Evolutionary conservation across 345 rosid genomes (phyloP).

Genomic region (Linum tenue): DNA sequence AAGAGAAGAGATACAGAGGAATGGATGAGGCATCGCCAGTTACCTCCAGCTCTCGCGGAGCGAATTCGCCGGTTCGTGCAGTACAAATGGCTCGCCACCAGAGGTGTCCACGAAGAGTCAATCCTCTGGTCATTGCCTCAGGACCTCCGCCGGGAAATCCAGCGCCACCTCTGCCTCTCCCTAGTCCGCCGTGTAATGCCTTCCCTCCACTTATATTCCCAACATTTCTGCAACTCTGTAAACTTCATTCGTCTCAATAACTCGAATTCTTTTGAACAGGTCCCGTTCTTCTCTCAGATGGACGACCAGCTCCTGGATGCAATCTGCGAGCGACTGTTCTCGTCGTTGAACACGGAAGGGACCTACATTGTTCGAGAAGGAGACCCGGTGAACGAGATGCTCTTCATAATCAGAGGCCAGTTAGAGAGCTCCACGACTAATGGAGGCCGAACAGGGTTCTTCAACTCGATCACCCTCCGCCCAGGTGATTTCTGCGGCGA

Average conservation of each 20-base stretch:
- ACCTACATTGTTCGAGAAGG: constrained; percentile 71
- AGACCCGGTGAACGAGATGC: constrained; percentile 83
- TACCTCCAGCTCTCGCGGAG: constrained; percentile 69
- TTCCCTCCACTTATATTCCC: not conserved
- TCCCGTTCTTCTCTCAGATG: constrained; percentile 90
- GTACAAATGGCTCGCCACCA: constrained; percentile 85
- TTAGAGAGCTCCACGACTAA: constrained; percentile 88
- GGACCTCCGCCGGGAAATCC: constrained; percentile 90
- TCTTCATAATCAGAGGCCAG: constrained; percentile 81
- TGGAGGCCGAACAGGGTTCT: constrained; percentile 88
- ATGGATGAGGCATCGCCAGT: constrained; percentile 94
- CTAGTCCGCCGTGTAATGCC: constrained; percentile 70
- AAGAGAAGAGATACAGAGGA: constrained; percentile 87
- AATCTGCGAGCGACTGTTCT: constrained; percentile 74
- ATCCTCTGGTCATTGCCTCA: constrained; percentile 58
- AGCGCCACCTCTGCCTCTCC: constrained; percentile 76
- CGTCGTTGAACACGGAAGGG: constrained; percentile 63
- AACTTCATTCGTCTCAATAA: constrained; percentile 4
- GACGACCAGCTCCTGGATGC: constrained; percentile 93
- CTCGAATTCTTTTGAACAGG: constrained; percentile 27
- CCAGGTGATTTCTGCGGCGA: constrained; percentile 94
- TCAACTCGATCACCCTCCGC: constrained; percentile 71
- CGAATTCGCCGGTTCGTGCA: constrained; percentile 68
- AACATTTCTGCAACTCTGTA: not conserved
- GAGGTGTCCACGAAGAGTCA: constrained; percentile 90